Evolutionary conservation across 2,329 filamentous ascomycete species (phyloP), one percentile per base, ranked within the genome.

Genomic region (Cryoendolithus antarcticus): DNA sequence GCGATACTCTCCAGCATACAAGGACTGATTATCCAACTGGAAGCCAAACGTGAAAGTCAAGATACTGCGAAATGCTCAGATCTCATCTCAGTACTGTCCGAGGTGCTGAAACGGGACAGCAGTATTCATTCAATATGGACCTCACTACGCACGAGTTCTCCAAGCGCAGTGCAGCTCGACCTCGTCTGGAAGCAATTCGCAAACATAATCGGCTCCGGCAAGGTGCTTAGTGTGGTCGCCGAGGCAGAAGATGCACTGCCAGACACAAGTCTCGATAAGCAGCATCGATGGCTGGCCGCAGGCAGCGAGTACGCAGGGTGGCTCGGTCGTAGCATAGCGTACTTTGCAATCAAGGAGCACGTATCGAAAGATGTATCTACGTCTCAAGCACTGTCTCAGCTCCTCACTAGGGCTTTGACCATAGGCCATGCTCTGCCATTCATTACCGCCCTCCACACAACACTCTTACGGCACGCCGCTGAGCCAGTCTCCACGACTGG

Each of bases 221-320:
- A 69, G 50, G 51, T 82, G 4, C 49, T 80, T 2, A 70, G 74
- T 2, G 60, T 68, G 13, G 62, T 67, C 45, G 76, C 77, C 15
- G 74, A 81, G 57, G 78, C 77, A 4, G 66, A 74, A 38, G 62
- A 68, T 19, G 48, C 69, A 8, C 53, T 71, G 6, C 67, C 65
- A 3, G 50, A 51, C 11, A 15, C 4, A 10, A 30, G 28, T 7
- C 11, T 33, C 7, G 77, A 59, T 72, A 71, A 4, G 63, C 71
- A 33, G 57, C 65, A 19, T 46, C 69, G 2, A 1, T 93, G 85
- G 83, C 52, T 84, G 28, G 69, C 74, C 1, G 71, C 78, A 46
- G 80, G 80, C 3, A 65, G 65, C 19, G 57, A 69, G 11, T 93
- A 83, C 61, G 71, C 74, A 9, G 61, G 61, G 24, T 94, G 86